phyloP scores from a whole-genome alignment of 495 filamentous ascomycete species.

The Penicillium herquei region DNA sequence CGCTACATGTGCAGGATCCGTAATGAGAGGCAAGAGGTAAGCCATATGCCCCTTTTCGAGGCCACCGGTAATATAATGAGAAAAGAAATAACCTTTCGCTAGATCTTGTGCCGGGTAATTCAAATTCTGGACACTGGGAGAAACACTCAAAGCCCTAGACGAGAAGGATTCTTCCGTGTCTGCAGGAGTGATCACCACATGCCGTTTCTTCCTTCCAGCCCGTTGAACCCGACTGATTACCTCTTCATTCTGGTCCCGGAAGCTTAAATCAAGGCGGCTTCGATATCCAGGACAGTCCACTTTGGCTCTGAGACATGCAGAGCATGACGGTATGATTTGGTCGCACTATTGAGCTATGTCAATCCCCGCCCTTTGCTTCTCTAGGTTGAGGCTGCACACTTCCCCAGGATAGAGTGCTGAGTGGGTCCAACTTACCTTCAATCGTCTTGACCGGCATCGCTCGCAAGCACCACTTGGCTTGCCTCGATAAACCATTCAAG shows the following conservation, averaged over 20 bases:
- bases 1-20: constrained; percentile 2
- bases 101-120: constrained; percentile 2
- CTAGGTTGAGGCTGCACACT: neutral
- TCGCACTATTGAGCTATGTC: constrained; percentile 5
- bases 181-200: neutral
- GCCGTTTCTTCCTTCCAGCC: neutral
- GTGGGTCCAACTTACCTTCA: constrained; percentile 15
- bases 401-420: neutral
- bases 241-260: constrained; percentile 16
- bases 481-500: constrained; percentile 23
- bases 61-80: constrained; percentile 5
- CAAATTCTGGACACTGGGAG: neutral
- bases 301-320: constrained; percentile 12
- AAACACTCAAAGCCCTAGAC: neutral
- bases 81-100: constrained; percentile 6
- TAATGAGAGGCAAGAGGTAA: constrained; percentile 6
- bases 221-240: constrained; percentile 13
- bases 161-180: neutral
- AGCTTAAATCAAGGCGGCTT: constrained; percentile 7
- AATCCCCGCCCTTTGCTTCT: neutral
- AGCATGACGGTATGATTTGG: constrained; percentile 7
- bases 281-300: constrained; percentile 20
- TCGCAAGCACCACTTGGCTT: constrained; percentile 21
- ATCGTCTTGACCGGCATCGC: constrained; percentile 20
- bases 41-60: constrained; percentile 6